Evolutionary conservation across 306 rosid species (phyloP).

Genomic region (Cercis canadensis): DNA sequence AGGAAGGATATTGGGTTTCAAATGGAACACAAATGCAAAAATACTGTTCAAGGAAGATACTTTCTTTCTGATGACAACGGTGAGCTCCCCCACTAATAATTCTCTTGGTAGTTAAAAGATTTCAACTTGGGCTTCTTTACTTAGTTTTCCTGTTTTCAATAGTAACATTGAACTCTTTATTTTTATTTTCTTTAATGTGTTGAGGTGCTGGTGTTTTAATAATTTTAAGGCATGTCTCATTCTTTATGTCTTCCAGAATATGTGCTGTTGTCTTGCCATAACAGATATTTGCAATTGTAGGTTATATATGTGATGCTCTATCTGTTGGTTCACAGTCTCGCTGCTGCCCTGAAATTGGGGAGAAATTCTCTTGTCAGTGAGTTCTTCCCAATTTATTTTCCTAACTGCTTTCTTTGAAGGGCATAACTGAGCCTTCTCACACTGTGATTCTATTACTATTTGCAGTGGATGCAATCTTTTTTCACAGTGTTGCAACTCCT

Average conservation of each 20-base stretch:
- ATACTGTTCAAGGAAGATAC: constrained; percentile 90
- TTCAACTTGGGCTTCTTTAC: background rate
- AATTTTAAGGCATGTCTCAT: background rate
- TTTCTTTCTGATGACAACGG: constrained; percentile 81
- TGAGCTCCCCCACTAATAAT: background rate
- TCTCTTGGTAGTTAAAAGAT: background rate
- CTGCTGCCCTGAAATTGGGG: constrained; percentile 75
- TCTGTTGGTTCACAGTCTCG: constrained; percentile 67
- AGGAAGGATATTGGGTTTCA: constrained; percentile 73
- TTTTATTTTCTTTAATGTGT: background rate
- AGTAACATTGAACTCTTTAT: background rate
- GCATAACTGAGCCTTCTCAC: constrained; percentile 9
- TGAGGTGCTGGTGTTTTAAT: background rate
- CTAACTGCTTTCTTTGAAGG: constrained; percentile 28
- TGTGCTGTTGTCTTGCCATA: constrained; percentile 11
- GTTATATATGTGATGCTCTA: constrained; percentile 70
- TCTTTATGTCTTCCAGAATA: background rate
- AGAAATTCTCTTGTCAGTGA: constrained; percentile 95
- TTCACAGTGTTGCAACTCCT: constrained; percentile 88
- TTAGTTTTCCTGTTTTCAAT: constrained; percentile 5
- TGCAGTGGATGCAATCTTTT: constrained; percentile 85
- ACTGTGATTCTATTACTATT: constrained; percentile 1
- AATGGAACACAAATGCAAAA: constrained; percentile 52
- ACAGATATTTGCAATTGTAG: constrained; percentile 47
- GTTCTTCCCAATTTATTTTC: constrained; percentile 48